Percentiles rank a stretch among this genome's conserved stretches.
Evolutionary conservation across 169 alveolate genomes (phyloP).

Genomic region (Pseudocohnilembus persalinus): DNA sequence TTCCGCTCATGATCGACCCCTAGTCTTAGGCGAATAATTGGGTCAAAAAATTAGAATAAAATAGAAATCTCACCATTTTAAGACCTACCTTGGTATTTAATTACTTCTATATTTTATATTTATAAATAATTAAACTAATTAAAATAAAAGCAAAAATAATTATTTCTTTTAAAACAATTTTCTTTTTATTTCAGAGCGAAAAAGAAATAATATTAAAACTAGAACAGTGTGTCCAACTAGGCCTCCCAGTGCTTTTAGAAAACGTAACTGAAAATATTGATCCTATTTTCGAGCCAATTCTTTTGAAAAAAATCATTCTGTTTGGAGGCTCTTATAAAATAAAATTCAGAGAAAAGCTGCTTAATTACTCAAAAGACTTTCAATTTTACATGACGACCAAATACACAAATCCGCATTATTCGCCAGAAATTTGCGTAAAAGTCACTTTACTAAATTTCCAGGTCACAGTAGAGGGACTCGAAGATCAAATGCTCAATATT

Average conservation of each 20-base stretch:
- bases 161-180: conserved; percentile 26
- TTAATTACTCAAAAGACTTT: conserved; percentile 69
- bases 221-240: conserved; percentile 55
- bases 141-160: conserved; percentile 24
- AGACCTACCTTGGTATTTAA: no score
- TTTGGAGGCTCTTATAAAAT: conserved; percentile 54
- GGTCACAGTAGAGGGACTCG: conserved; percentile 80
- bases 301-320: conserved; percentile 50
- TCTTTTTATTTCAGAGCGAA: conserved; percentile 1
- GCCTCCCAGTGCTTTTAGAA: conserved; percentile 62
- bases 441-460: conserved; percentile 74
- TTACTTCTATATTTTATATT: no score
- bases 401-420: conserved; percentile 78
- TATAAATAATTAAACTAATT: not conserved
- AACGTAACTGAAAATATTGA: conserved; percentile 78
- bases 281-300: conserved; percentile 69
- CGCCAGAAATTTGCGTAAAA: conserved; percentile 77
- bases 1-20: conserved; percentile 91
- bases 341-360: conserved; percentile 41
- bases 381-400: conserved; percentile 72
- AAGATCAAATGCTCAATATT: conserved; percentile 77
- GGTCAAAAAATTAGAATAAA: conserved; percentile 74
- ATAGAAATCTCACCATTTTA: conserved; percentile 8
- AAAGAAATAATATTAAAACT: conserved; percentile 22
- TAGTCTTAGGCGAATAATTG: conserved; percentile 84